phyloP scores from a whole-genome alignment of 352 stramenopile species.

The Phytopythium vexans region DNA sequence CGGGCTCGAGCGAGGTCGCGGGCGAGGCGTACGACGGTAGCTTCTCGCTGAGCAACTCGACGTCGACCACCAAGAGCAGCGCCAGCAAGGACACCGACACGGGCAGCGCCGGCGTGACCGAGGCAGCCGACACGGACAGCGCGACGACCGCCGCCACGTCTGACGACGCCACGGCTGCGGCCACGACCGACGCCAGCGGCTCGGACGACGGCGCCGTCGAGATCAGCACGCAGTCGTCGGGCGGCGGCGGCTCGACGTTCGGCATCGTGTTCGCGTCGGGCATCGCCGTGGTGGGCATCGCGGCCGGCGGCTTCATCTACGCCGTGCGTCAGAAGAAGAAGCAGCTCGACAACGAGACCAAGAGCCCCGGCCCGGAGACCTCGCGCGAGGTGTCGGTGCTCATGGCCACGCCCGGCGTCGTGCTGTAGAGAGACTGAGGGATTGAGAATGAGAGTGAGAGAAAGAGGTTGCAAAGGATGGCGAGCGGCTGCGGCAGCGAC shows the following conservation, averaged over 20 bases:
- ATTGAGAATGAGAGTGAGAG: no score
- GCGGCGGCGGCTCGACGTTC: constrained; percentile 17
- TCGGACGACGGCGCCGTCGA: constrained; percentile 17
- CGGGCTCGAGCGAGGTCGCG: constrained; percentile 16
- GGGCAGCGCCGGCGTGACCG: neutral
- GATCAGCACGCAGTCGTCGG: constrained; percentile 49
- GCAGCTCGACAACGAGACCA: constrained; percentile 32
- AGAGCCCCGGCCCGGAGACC: constrained; percentile 29
- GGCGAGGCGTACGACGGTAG: constrained; percentile 18
- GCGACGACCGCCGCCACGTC: constrained; percentile 14
- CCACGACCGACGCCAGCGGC: constrained; percentile 11
- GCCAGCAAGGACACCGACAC: constrained; percentile 10
- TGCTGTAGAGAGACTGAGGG: constrained; percentile 9
- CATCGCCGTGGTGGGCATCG: constrained; percentile 30
- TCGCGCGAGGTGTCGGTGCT: constrained; percentile 33
- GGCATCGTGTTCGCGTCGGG: constrained; percentile 31
- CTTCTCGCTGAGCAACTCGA: constrained; percentile 23
- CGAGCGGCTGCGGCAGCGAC: no score
- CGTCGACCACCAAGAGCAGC: constrained; percentile 9
- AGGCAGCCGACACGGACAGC: constrained; percentile 6
- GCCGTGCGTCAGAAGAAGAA: constrained; percentile 53
- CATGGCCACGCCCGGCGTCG: constrained; percentile 26
- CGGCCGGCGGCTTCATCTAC: constrained; percentile 39
- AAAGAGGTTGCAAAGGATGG: no score
- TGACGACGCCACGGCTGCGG: constrained; percentile 5